These are phyloP conservation scores for Phytophthora ramorum DNA, from an alignment of 352 stramenopile species.

Conservation along the genomic window DNA sequence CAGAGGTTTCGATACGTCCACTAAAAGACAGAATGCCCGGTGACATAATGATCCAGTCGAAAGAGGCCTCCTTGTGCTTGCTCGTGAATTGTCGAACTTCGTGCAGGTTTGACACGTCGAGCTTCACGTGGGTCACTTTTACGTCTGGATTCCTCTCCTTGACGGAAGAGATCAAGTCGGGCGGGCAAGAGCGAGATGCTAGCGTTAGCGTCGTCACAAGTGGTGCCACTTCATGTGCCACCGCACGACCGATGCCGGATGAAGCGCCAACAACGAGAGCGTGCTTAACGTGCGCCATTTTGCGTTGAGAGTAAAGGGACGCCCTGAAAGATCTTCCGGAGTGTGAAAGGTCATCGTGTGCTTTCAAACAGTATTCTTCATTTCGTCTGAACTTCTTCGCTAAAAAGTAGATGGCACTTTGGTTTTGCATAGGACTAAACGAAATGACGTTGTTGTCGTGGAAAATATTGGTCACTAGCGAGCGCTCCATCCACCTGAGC, in stretches of 20 bases:
- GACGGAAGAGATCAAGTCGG: constrained; percentile 21
- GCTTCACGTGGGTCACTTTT: constrained; percentile 19
- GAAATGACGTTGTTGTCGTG: no score
- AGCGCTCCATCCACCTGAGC: no score
- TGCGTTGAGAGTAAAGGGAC: not conserved
- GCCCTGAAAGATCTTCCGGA: not conserved
- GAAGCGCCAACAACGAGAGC: constrained; percentile 24
- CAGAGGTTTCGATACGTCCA: constrained; percentile 13
- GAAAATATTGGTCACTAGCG: no score
- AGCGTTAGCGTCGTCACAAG: constrained; percentile 21
- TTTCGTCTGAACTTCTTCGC: no score
- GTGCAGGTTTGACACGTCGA: constrained; percentile 21
- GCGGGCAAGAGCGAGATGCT: constrained; percentile 22
- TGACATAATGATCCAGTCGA: constrained; percentile 29
- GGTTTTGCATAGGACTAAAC: no score
- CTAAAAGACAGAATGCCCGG: constrained; percentile 18
- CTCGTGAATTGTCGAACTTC: constrained; percentile 24
- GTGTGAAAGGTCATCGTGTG: not conserved
- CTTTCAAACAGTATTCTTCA: no score
- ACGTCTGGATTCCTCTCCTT: constrained; percentile 20
- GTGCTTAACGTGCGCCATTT: constrained; percentile 15
- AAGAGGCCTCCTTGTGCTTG: constrained; percentile 8
- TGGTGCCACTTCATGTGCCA: constrained; percentile 17
- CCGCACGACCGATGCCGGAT: constrained; percentile 23
- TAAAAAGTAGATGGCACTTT: no score